Evolutionary conservation across 345 rosid species (phyloP).

Genomic region (Camelina sativa): DNA sequence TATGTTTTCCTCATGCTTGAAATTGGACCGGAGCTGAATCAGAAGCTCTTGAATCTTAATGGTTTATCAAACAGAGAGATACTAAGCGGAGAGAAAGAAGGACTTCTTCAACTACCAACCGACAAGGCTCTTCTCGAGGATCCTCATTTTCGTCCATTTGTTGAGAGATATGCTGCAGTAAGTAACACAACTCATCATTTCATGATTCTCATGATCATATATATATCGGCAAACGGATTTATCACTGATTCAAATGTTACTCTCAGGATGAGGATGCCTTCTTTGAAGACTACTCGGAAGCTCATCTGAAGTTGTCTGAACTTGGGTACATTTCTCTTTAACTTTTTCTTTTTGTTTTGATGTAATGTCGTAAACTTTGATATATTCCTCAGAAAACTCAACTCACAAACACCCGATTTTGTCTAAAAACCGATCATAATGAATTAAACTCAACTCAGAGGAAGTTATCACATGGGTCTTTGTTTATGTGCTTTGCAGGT

Average conservation of each 20-base stretch:
- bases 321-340: constrained; percentile 55
- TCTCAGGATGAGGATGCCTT: constrained; percentile 79
- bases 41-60: not conserved
- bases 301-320: constrained; percentile 83
- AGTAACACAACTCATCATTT: constrained; percentile 30
- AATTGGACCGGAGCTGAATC: not conserved
- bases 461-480: no score
- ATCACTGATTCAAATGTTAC: not conserved
- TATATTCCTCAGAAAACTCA: not conserved
- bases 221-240: not conserved
- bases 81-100: constrained; percentile 80
- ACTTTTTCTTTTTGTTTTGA: not conserved
- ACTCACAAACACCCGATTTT: not conserved
- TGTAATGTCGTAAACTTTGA: not conserved
- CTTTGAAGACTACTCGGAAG: constrained; percentile 71
- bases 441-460: not conserved
- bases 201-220: not conserved
- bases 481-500: constrained; percentile 23
- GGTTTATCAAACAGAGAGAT: constrained; percentile 60
- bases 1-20: constrained; percentile 4
- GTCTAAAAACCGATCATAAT: not conserved
- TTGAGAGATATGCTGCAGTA: constrained; percentile 80
- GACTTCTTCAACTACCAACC: constrained; percentile 71
- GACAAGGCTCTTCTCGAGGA: constrained; percentile 85
- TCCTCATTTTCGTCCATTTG: constrained; percentile 68